Evolutionary conservation across 2,329 filamentous ascomycete genomes (phyloP).

Genomic region (Microdochium trichocladiopsis): DNA sequence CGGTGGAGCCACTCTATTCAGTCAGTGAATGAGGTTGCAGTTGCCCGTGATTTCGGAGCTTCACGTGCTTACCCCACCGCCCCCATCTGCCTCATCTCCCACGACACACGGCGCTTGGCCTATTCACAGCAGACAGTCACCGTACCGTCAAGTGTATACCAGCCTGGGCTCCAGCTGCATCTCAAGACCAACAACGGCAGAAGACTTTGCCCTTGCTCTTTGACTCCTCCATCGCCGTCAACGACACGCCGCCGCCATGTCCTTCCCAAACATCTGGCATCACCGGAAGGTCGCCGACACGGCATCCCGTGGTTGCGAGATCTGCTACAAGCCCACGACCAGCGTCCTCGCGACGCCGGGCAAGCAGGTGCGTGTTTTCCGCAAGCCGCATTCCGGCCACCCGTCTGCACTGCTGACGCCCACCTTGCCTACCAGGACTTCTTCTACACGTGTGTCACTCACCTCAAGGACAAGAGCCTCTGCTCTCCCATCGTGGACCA

Average conservation of each 20-base stretch:
- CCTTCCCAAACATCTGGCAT: constrained; percentile 73
- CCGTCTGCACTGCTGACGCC: constrained; percentile 5
- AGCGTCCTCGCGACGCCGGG: constrained; percentile 86
- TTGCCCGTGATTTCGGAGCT: too few relatives aligned
- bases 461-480: constrained; percentile 79
- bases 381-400: constrained; percentile 4
- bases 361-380: constrained; percentile 60
- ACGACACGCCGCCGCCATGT: constrained; percentile 35
- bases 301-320: constrained; percentile 76
- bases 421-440: constrained; percentile 52
- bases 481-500: constrained; percentile 68
- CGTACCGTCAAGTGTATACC: too few relatives aligned
- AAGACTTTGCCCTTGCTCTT: too few relatives aligned
- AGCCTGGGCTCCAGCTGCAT: too few relatives aligned
- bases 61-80: too few relatives aligned
- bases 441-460: constrained; percentile 82
- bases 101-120: too few relatives aligned
- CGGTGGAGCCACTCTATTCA: too few relatives aligned
- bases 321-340: constrained; percentile 84
- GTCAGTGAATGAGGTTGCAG: too few relatives aligned
- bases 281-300: constrained; percentile 81
- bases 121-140: too few relatives aligned
- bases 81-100: too few relatives aligned
- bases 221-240: too few relatives aligned
- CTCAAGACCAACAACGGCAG: too few relatives aligned